These are phyloP conservation scores for Xerocomus brunneocitrinus DNA, from an alignment of 768 basidiomycete species.

Conservation along the genomic window DNA sequence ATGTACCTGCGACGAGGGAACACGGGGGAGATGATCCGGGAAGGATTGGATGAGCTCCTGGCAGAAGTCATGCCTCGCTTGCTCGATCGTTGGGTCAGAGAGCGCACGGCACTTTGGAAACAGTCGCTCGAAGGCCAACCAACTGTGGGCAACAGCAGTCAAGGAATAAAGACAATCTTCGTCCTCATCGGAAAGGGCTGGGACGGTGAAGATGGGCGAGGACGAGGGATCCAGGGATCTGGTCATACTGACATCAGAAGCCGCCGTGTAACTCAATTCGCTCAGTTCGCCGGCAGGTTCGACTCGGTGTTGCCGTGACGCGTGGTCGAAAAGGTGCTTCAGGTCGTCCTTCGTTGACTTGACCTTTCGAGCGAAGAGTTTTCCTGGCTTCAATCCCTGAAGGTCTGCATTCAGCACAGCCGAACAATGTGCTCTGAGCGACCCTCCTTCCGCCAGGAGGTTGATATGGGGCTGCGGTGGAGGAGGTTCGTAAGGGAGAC, in stretches of 20 bases:
- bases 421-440: conserved; percentile 2
- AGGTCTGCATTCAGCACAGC: conserved; percentile 2
- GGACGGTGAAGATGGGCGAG: background rate
- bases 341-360: conserved; percentile 10
- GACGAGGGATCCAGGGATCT: background rate
- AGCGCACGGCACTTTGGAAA: background rate
- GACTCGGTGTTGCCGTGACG: background rate
- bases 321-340: background rate
- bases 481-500: background rate
- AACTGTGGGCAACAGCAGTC: background rate
- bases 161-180: background rate
- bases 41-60: conserved; percentile 3
- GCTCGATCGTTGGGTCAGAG: background rate
- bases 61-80: conserved; percentile 10
- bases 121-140: conserved; percentile 5
- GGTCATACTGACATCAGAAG: background rate
- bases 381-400: background rate
- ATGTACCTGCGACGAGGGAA: background rate
- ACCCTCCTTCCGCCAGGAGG: background rate
- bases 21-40: background rate
- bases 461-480: conserved; percentile 6
- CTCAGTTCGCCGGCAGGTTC: background rate
- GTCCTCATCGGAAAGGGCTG: background rate
- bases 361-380: conserved; percentile 7
- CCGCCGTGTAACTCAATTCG: background rate